phyloP scores from a whole-genome alignment of 106 monocot species.

The Amphibolis antarctica region DNA sequence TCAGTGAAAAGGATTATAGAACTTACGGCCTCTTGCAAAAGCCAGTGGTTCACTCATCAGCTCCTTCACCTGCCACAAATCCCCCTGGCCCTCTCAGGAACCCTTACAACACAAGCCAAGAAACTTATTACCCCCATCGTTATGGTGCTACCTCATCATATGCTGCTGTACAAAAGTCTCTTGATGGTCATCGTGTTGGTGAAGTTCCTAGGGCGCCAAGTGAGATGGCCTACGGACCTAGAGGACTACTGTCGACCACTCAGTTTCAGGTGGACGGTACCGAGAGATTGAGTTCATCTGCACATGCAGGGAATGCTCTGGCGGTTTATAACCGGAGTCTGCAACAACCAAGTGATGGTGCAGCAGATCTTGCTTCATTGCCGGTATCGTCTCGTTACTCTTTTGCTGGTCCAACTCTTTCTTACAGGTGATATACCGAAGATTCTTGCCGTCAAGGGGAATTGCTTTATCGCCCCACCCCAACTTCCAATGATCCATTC shows the following conservation, averaged over 20 bases:
- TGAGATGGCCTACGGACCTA: neutral
- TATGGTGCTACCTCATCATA: neutral
- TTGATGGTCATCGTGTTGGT: neutral
- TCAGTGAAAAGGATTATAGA: slow-evolving; percentile 14
- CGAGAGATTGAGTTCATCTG: neutral
- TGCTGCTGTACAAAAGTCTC: neutral
- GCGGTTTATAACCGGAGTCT: slow-evolving; percentile 16
- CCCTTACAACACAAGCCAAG: neutral
- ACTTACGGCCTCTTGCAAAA: slow-evolving; percentile 12
- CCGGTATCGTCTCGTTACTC: slow-evolving; percentile 27
- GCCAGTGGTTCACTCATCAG: neutral
- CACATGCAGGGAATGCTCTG: slow-evolving; percentile 10
- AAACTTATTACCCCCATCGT: slow-evolving; percentile 1
- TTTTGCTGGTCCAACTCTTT: slow-evolving; percentile 19
- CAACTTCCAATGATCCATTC: too few species aligned
- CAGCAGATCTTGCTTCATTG: slow-evolving; percentile 8
- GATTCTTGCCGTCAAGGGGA: too few species aligned
- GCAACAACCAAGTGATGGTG: neutral
- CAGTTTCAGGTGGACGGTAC: neutral
- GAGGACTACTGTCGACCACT: neutral
- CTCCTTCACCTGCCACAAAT: neutral
- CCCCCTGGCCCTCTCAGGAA: neutral
- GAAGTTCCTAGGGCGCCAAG: neutral
- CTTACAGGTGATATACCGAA: slow-evolving; percentile 10
- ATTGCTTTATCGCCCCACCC: too few species aligned